Conservation (phyloP, 768 basidiomycete genomes). For the button mushroom (Agaricus bisporus) region DNA sequence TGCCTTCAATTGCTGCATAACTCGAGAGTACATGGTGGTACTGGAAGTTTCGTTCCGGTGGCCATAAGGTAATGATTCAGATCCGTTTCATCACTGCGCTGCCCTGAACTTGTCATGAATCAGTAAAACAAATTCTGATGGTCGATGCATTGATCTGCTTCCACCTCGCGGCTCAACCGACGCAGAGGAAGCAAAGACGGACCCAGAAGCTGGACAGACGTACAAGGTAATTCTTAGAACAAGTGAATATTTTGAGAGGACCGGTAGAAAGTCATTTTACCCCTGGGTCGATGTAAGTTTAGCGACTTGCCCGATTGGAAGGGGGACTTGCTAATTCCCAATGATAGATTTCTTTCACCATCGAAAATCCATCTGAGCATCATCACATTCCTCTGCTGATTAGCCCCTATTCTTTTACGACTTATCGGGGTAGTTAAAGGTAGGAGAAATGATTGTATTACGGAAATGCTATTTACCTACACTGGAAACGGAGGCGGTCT, state of each 20-base stretch:
- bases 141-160: slow-evolving; percentile 76
- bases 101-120: slow-evolving; percentile 8
- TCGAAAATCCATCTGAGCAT: slow-evolving; percentile 70
- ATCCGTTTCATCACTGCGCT: not conserved
- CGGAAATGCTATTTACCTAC: slow-evolving; percentile 9
- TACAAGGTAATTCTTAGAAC: slow-evolving; percentile 89
- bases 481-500: slow-evolving; percentile 19
- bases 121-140: slow-evolving; percentile 76
- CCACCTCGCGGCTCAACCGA: slow-evolving; percentile 44
- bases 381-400: slow-evolving; percentile 91
- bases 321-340: slow-evolving; percentile 6
- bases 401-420: slow-evolving; percentile 88
- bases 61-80: slow-evolving; percentile 52
- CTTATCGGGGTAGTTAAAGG: slow-evolving; percentile 80
- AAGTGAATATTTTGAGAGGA: slow-evolving; percentile 70
- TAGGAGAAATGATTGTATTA: not conserved
- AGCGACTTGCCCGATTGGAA: not conserved
- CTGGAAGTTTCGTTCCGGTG: slow-evolving; percentile 44
- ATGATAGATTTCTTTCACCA: slow-evolving; percentile 68
- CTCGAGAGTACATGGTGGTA: slow-evolving; percentile 23
- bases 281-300: slow-evolving; percentile 79
- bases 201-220: slow-evolving; percentile 46
- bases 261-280: slow-evolving; percentile 69
- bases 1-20: slow-evolving; percentile 47
- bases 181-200: slow-evolving; percentile 33